Evolutionary conservation across 1,139 yeast genomes (phyloP), one percentile per base, ranked within the genome.

Genomic region (Saccharomycopsis phalli): DNA sequence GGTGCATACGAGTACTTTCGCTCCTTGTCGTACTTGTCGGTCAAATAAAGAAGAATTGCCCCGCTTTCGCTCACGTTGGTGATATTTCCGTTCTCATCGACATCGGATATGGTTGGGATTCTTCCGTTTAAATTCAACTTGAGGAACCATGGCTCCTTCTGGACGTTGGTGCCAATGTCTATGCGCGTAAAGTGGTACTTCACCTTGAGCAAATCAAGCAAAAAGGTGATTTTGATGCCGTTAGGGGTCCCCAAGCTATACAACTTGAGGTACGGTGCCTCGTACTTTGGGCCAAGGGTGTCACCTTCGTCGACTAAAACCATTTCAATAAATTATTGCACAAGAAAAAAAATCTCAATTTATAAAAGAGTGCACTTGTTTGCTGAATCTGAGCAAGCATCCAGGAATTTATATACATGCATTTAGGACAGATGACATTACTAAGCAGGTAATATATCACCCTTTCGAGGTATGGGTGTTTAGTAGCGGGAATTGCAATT

Each of bases 111-210:
- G 1, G 74, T 66, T 14, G 84, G n/a, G 42, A 76, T 72, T 48
- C 78, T 62, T 13, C 83, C 82, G 51, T 76, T 76, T 21, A 79
- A 77, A 53, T 76, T 74, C 50, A 74, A 56, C 40, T 66, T 59
- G 41, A 71, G 54, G 50, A 65, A 77, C 76, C 77, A 72, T 2
- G 63, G 69, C 47, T 66, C 63, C 52, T 76, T 76, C 47, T 69
- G 75, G 14, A 53, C 68, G 37, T 59, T 57, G 20, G 54, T 59
- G 2, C 47, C 13, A 37, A 76, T 56, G 48, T 69, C 68, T 40
- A 76, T 54, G n/a, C 48, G 47, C 33, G 66, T 57, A 33, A 63
- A 60, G 36, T 72, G 65, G 53, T 74, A 75, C 23, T 68, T 62
- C 31, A 74, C 50, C 1, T 66, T 62, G 29, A 76, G 59, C 17